Evolutionary conservation across 805 yeast species (phyloP).

Genomic region (Lachancea cidri): DNA sequence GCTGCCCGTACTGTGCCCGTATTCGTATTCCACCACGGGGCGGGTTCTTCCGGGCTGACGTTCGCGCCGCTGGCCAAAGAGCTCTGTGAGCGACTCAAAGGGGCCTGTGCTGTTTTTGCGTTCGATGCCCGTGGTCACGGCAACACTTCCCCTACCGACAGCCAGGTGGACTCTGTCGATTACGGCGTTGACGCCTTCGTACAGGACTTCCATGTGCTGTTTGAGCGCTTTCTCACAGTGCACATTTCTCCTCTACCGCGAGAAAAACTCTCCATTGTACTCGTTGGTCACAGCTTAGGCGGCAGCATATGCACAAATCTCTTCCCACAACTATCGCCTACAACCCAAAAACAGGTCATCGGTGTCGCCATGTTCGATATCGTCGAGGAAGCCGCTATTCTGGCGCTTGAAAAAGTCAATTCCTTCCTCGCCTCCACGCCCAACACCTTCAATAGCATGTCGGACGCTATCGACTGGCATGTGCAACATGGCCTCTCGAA

Average conservation of each 20-base stretch:
- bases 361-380: conserved; percentile 85
- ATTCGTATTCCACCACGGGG: conserved; percentile 86
- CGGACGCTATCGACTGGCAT: conserved; percentile 80
- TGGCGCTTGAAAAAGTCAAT: conserved; percentile 63
- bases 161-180: conserved; percentile 14
- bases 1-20: conserved; percentile 40
- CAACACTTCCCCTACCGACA: conserved; percentile 30
- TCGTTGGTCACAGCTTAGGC: conserved; percentile 90
- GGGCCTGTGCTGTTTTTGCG: conserved; percentile 56
- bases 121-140: conserved; percentile 92
- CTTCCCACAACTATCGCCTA: conserved; percentile 24
- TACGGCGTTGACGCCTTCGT: conserved; percentile 48
- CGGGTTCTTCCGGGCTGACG: conserved; percentile 83
- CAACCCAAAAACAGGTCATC: conserved; percentile 33
- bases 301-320: conserved; percentile 73
- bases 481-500: conserved; percentile 49
- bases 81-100: conserved; percentile 29
- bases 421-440: conserved; percentile 67
- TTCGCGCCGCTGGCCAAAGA: conserved; percentile 51
- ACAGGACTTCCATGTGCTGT: conserved; percentile 50
- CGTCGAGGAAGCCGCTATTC: conserved; percentile 87
- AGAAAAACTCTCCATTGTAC: conserved; percentile 37
- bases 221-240: conserved; percentile 35
- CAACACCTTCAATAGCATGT: conserved; percentile 42
- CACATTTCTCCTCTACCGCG: conserved; percentile 10